These are phyloP conservation scores for Tetrapyrgos nigripes DNA, from an alignment of 1,284 basidiomycete species.

Conservation along the genomic window DNA sequence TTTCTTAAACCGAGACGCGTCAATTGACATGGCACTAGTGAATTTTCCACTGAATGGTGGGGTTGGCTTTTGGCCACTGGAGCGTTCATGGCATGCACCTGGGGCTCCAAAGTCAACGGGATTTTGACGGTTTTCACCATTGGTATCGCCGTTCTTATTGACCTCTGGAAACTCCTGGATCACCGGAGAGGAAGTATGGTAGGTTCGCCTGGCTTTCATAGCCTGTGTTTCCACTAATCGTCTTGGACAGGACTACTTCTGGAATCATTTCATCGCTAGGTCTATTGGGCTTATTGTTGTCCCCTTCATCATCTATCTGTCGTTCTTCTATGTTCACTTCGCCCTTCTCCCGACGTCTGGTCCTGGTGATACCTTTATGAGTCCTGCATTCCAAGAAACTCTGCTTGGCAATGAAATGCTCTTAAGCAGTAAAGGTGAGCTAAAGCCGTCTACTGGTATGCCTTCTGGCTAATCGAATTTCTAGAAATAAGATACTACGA, in stretches of 20 bases:
- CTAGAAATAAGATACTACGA: constrained; percentile 95
- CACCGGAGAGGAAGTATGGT: constrained; percentile 88
- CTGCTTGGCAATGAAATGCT: constrained; percentile 92
- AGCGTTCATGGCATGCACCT: constrained; percentile 92
- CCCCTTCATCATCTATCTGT: constrained; percentile 91
- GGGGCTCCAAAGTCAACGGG: constrained; percentile 99
- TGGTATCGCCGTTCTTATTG: constrained; percentile 90
- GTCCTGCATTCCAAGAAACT: constrained; percentile 97
- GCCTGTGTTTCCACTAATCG: constrained; percentile 5
- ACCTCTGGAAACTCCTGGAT: constrained; percentile 96
- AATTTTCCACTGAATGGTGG: constrained; percentile 94
- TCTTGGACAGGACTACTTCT: constrained; percentile 81
- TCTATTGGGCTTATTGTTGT: constrained; percentile 88
- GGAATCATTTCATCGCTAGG: constrained; percentile 88
- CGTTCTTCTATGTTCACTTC: constrained; percentile 98
- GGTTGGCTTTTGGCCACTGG: constrained; percentile 93
- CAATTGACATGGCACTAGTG: constrained; percentile 51
- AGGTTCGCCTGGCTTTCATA: constrained; percentile 31
- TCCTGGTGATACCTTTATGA: constrained; percentile 97
- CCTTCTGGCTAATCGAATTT: background rate
- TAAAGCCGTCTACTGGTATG: background rate
- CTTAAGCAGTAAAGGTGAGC: constrained; percentile 85
- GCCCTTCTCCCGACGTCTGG: constrained; percentile 90
- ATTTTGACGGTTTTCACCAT: constrained; percentile 91
- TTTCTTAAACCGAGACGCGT: constrained; percentile 3